Conservation (phyloP, 2,329 filamentous ascomycete species). For the Scedosporium minutisporum region DNA sequence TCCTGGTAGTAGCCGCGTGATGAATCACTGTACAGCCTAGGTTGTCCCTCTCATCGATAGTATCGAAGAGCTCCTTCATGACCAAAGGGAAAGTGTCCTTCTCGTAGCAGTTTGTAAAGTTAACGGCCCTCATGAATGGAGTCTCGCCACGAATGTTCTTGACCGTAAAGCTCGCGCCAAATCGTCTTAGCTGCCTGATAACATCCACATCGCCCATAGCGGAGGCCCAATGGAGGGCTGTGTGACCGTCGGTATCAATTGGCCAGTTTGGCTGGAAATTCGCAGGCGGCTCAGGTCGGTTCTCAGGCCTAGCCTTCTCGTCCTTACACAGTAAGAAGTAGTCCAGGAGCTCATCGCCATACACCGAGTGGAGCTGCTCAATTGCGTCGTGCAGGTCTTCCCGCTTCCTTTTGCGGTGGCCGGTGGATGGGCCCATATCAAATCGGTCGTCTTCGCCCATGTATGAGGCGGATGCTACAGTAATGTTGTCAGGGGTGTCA, state of each 20-base stretch:
- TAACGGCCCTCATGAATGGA: conserved; percentile 84
- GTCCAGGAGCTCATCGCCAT: conserved; percentile 86
- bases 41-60: conserved; percentile 69
- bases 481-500: conserved; percentile 74
- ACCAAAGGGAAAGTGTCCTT: conserved; percentile 83
- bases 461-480: conserved; percentile 74
- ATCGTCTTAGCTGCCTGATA: conserved; percentile 74
- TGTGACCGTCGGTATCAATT: conserved; percentile 91
- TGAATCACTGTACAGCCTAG: conserved; percentile 85
- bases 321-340: conserved; percentile 87
- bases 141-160: conserved; percentile 72
- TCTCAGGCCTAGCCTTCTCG: conserved; percentile 54
- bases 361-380: conserved; percentile 80
- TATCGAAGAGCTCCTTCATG: conserved; percentile 73
- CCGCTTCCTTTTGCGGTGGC: conserved; percentile 67
- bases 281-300: conserved; percentile 66
- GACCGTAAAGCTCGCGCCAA: conserved; percentile 64
- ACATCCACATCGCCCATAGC: conserved; percentile 95
- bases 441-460: conserved; percentile 74
- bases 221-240: conserved; percentile 91
- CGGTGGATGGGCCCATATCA: conserved; percentile 57
- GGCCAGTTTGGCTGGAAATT: conserved; percentile 82
- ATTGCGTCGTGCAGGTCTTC: conserved; percentile 54
- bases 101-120: conserved; percentile 96
- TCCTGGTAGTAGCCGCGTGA: conserved; percentile 83